These are phyloP conservation scores for Vittaforma corneae DNA, from an alignment of 371 early-diverging fungal genomes.

Conservation along the genomic window DNA sequence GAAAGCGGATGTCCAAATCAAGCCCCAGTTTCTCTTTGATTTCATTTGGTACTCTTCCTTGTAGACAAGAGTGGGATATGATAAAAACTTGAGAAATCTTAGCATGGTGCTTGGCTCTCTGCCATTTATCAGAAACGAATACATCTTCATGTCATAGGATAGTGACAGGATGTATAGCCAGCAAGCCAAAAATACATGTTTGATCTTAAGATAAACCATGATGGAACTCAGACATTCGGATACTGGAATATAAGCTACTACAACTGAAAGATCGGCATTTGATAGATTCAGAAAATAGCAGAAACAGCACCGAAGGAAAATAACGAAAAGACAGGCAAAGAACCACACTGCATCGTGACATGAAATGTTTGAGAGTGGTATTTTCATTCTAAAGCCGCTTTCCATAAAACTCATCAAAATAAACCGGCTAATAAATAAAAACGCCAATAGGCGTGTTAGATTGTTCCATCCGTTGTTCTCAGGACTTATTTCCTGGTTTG, in stretches of 20 bases:
- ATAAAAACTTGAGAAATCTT: conserved; percentile 33
- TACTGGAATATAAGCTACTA: background rate
- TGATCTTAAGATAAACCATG: conserved; percentile 2
- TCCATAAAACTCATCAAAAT: background rate
- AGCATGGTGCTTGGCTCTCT: background rate
- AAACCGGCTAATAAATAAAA: background rate
- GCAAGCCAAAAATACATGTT: conserved; percentile 1
- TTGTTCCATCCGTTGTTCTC: conserved; percentile 1
- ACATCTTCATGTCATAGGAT: conserved; percentile 13
- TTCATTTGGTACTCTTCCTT: conserved; percentile 2
- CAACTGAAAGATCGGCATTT: too few relatives aligned
- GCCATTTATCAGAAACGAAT: background rate
- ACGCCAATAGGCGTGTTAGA: background rate
- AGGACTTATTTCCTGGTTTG: too few relatives aligned
- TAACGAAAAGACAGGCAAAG: too few relatives aligned
- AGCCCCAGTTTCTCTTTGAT: conserved; percentile 2
- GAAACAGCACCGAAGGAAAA: too few relatives aligned
- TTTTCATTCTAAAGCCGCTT: background rate
- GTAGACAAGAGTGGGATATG: conserved; percentile 42
- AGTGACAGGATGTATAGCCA: conserved; percentile 9
- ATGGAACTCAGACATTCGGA: background rate
- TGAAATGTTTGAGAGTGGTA: background rate
- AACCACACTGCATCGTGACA: background rate
- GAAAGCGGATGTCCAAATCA: background rate
- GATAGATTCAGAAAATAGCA: too few relatives aligned